Evolutionary conservation across 139 green algal species (phyloP).

Genomic region (Coelastrella sp.): DNA sequence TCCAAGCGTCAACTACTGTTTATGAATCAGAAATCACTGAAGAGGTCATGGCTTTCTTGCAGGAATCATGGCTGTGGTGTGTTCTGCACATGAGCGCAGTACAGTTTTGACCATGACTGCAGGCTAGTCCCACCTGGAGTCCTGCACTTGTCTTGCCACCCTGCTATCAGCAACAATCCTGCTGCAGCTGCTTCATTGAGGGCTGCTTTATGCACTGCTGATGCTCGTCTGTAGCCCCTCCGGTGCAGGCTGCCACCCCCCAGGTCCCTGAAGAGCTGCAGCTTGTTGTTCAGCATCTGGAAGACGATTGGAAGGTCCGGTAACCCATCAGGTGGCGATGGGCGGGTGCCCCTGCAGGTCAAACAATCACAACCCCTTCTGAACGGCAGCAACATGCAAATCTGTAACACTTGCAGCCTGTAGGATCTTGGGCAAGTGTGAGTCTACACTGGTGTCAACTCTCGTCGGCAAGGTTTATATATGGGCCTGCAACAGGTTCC

Average conservation of each 20-base stretch:
- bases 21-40: too few relatives aligned
- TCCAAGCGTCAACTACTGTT: not conserved
- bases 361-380: not conserved
- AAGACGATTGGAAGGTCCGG: conserved; percentile 86
- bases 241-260: conserved; percentile 86
- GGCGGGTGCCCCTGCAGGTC: conserved; percentile 66
- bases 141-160: conserved; percentile 60
- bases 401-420: too few relatives aligned
- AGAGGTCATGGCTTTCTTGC: too few relatives aligned
- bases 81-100: too few relatives aligned
- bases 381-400: too few relatives aligned
- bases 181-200: conserved; percentile 93
- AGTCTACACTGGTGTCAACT: too few relatives aligned
- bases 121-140: not conserved
- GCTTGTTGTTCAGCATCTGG: conserved; percentile 71
- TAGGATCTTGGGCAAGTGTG: too few relatives aligned
- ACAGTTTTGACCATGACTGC: too few relatives aligned
- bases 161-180: conserved; percentile 77
- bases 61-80: too few relatives aligned
- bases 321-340: conserved; percentile 60
- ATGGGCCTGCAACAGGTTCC: too few relatives aligned
- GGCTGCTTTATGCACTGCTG: conserved; percentile 86
- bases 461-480: too few relatives aligned
- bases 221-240: conserved; percentile 80
- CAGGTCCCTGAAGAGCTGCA: conserved; percentile 88